Evolutionary conservation across 768 basidiomycete species (phyloP).

Genomic region (Boletellus emodensis): DNA sequence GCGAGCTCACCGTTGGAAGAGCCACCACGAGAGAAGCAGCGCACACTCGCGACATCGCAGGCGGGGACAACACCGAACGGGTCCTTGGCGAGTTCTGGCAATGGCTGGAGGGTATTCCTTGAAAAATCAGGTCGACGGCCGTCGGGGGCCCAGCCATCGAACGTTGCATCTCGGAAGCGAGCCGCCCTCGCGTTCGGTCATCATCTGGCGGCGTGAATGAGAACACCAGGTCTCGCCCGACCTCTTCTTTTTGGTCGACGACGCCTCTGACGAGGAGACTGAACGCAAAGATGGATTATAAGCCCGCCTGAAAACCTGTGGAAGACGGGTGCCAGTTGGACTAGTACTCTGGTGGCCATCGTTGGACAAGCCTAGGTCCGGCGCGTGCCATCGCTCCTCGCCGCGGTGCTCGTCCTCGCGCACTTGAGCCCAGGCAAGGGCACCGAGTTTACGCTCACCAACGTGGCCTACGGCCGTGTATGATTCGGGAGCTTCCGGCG

Average conservation of each 20-base stretch:
- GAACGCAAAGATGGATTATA: too few species aligned
- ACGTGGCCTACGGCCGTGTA: conserved; percentile 21
- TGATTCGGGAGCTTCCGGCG: conserved; percentile 23
- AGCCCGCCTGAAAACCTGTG: too few species aligned
- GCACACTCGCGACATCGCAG: background rate
- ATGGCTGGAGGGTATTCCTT: too few species aligned
- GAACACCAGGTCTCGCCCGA: too few species aligned
- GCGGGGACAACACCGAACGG: background rate
- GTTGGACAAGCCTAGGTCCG: too few species aligned
- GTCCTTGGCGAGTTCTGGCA: background rate
- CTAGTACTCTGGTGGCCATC: too few species aligned
- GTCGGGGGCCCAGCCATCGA: background rate
- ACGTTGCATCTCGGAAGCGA: background rate
- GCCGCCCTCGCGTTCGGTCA: too few species aligned
- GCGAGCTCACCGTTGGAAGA: background rate
- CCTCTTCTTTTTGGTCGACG: too few species aligned
- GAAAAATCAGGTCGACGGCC: too few species aligned
- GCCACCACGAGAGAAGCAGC: background rate
- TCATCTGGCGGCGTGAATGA: too few species aligned
- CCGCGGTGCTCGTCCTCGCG: conserved; percentile 14
- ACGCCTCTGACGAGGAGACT: too few species aligned
- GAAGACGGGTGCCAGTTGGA: too few species aligned
- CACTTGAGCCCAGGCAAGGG: conserved; percentile 24
- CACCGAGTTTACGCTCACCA: conserved; percentile 22
- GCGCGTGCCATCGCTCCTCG: background rate